Evolutionary conservation across 164 flowering plant species (phyloP), one percentile per base, ranked within the genome.

Genomic region (Stephania cephalantha): DNA sequence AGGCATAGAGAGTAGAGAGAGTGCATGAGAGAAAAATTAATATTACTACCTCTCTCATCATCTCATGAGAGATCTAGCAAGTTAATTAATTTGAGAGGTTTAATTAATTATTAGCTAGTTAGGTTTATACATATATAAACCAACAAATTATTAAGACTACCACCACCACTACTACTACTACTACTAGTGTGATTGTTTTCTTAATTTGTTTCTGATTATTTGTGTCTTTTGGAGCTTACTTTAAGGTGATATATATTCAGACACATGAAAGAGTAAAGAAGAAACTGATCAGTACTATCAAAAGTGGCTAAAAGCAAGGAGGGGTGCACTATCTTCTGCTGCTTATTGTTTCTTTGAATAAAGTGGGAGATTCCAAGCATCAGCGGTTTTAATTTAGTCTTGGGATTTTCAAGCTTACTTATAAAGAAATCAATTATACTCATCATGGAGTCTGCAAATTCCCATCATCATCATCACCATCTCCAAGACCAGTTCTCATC

Each of bases 371-470:
- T 85, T 83, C 87, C 84, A 71, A 45, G 70, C 71, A 78, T 66
- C 72, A 55, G 68, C 25, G 25, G 46, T 80, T 75, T 78, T 71
- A 79, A 77, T 81, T 74, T 73, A 78, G 75, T 86, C 90, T 89
- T 87, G 94, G 94, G 92, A 90, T 89, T 90, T 82, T 85, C 93
- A 85, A 86, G 74, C 64, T 48, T 83, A 74, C 83, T 71, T 44
- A 75, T 74, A 78, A 70, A 84, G 53, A 77, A 53, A 79, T 67
- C 75, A 53, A 79, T 69, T 67, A 75, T 70, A 68, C 63, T 64
- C 78, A 76, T 73, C 74, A 92, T 93, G 96, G 94, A 93, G 79
- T 89, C 94, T 89, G 86, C 90, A 84, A 88, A 91, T 80, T 80
- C 82, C 68, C 87, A 86, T 85, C 88, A 85, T 77, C 85, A 74